Evolutionary conservation across 495 filamentous ascomycete genomes (phyloP).

Genomic region (Glarea lozoyensis): DNA sequence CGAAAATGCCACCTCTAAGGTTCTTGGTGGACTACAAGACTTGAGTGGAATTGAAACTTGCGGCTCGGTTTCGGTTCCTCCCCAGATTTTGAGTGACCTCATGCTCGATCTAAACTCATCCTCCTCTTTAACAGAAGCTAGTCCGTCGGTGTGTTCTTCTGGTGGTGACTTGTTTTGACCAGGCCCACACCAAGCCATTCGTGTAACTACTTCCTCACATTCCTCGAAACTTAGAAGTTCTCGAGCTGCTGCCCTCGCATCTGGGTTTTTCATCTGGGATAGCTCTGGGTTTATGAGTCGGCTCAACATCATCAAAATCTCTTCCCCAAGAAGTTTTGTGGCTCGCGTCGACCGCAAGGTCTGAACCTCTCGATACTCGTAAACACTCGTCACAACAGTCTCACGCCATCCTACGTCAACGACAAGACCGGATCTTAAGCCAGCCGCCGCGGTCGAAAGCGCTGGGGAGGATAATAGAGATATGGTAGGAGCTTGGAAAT

Average conservation of each 20-base stretch:
- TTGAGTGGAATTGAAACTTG: constrained; percentile 37
- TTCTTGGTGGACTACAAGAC: constrained; percentile 34
- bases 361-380: constrained; percentile 76
- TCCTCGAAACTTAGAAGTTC: constrained; percentile 57
- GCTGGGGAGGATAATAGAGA: constrained; percentile 69
- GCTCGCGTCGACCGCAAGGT: constrained; percentile 61
- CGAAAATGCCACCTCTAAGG: constrained; percentile 56
- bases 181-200: constrained; percentile 68
- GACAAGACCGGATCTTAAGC: constrained; percentile 69
- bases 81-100: constrained; percentile 14
- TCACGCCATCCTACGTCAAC: constrained; percentile 91
- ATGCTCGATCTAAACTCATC: constrained; percentile 32
- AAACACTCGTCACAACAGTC: constrained; percentile 70
- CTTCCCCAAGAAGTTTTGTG: constrained; percentile 56
- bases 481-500: constrained; percentile 73
- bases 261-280: constrained; percentile 7
- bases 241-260: constrained; percentile 1
- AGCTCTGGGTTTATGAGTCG: constrained; percentile 21
- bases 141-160: too few species aligned
- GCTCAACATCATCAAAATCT: constrained; percentile 57
- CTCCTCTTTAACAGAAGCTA: constrained; percentile 39
- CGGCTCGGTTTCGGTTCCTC: constrained; percentile 8
- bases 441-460: constrained; percentile 65
- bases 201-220: constrained; percentile 64
- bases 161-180: constrained; percentile 18